Conservation (phyloP, 2,329 filamentous ascomycete species). For the Trichoderma breve region DNA sequence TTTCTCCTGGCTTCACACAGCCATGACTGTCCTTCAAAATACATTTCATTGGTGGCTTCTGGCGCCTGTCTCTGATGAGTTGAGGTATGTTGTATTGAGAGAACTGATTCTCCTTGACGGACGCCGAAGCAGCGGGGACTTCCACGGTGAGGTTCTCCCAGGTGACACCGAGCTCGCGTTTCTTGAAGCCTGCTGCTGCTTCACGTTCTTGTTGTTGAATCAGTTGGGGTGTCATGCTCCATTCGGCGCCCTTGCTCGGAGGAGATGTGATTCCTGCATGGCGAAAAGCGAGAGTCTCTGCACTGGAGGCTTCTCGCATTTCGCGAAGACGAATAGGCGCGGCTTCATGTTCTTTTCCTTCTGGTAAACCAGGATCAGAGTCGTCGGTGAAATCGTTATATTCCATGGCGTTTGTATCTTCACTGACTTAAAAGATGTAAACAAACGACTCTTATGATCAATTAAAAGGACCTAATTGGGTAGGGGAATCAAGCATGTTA, state of each 20-base stretch:
- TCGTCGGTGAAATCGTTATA: background rate
- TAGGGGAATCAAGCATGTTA: background rate
- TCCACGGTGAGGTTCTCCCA: background rate
- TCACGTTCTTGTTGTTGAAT: background rate
- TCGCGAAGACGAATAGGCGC: background rate
- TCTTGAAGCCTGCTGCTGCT: background rate
- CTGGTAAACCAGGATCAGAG: background rate
- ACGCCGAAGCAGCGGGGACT: background rate
- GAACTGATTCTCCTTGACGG: background rate
- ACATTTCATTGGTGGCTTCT: background rate
- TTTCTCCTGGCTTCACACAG: constrained; percentile 69
- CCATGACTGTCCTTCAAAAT: constrained; percentile 43
- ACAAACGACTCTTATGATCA: background rate
- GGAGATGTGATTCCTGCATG: background rate
- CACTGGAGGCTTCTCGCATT: background rate
- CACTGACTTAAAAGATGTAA: background rate
- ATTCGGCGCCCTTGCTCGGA: background rate
- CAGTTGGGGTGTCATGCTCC: background rate
- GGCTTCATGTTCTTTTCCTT: background rate
- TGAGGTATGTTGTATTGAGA: background rate
- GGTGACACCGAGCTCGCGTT: background rate
- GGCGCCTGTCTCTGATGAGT: background rate
- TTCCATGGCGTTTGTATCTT: background rate
- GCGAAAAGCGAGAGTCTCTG: background rate
- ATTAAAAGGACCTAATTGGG: background rate